Evolutionary conservation across 345 rosid genomes (phyloP).

Genomic region (Sonneratia alba): DNA sequence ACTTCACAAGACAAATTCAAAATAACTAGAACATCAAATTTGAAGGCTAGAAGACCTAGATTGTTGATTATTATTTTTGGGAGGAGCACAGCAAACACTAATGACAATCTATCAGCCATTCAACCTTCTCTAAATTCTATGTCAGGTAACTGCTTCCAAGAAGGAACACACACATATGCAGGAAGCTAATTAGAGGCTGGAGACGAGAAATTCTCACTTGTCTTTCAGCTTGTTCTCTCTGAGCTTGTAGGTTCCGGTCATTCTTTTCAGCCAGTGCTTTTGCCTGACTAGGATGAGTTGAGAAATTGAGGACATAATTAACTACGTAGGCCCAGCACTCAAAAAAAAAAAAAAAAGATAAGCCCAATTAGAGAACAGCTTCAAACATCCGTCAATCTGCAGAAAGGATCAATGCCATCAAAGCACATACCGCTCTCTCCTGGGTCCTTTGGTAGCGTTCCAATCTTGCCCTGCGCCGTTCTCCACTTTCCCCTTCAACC

Average conservation of each 20-base stretch:
- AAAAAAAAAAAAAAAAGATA: too few species aligned
- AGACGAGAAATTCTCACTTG: conserved; percentile 46
- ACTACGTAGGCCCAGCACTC: not conserved
- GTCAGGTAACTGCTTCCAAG: not conserved
- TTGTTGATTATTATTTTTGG: not conserved
- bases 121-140: not conserved
- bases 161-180: not conserved
- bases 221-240: conserved; percentile 92
- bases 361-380: not conserved
- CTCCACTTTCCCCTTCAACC: conserved; percentile 86
- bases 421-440: conserved; percentile 82
- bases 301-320: not conserved
- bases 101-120: not conserved
- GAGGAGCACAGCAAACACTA: not conserved
- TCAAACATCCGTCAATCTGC: not conserved
- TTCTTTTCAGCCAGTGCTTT: conserved; percentile 97
- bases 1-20: too few species aligned
- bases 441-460: conserved; percentile 97
- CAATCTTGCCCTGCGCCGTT: conserved; percentile 80
- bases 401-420: conserved; percentile 5
- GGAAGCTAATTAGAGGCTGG: not conserved
- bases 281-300: conserved; percentile 34
- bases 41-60: not conserved
- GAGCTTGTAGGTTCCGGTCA: conserved; percentile 81
- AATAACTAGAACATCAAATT: not conserved